Evolutionary conservation across 2,329 filamentous ascomycete species (phyloP).

Genomic region (Aspergillus costaricaensis): DNA sequence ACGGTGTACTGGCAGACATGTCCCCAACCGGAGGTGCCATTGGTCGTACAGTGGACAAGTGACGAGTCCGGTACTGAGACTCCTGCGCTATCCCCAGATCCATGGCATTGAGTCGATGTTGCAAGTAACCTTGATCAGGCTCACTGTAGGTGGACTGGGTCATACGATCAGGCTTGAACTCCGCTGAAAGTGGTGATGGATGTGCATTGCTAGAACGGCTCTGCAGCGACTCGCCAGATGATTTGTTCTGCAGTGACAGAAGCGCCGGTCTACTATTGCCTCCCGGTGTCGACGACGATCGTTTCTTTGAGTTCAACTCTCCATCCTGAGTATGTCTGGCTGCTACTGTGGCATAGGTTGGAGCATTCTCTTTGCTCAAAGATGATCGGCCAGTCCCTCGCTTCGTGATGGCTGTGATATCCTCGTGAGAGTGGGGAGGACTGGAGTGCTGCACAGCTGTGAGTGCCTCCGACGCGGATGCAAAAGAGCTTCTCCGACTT

Average conservation of each 20-base stretch:
- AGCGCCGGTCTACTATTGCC: conserved; percentile 17
- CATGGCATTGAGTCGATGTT: conserved; percentile 19
- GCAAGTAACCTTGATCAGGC: conserved; percentile 27
- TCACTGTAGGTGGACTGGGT: conserved; percentile 37
- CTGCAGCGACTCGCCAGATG: conserved; percentile 35
- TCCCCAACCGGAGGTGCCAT: conserved; percentile 19
- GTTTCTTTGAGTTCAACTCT: conserved; percentile 20
- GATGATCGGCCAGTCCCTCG: conserved; percentile 6
- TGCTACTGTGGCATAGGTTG: conserved; percentile 39
- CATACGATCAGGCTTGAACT: conserved; percentile 29
- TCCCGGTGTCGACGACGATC: conserved; percentile 24
- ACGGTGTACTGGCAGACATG: conserved; percentile 31
- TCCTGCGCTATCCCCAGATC: conserved; percentile 30
- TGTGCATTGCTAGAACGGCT: conserved; percentile 28
- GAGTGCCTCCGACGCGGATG: conserved; percentile 43
- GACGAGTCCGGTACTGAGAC: conserved; percentile 28
- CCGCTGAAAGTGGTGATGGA: conserved; percentile 32
- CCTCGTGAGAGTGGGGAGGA: conserved; percentile 28
- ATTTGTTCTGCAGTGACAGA: conserved; percentile 27
- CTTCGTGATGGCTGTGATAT: conserved; percentile 12
- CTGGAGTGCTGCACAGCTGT: conserved; percentile 42
- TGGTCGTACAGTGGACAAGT: conserved; percentile 18
- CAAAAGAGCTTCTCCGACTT: conserved; percentile 23
- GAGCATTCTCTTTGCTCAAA: conserved; percentile 30
- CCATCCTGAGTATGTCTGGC: conserved; percentile 26